Conservation (phyloP, 805 yeast genomes). For the Ogataea zsoltii region DNA sequence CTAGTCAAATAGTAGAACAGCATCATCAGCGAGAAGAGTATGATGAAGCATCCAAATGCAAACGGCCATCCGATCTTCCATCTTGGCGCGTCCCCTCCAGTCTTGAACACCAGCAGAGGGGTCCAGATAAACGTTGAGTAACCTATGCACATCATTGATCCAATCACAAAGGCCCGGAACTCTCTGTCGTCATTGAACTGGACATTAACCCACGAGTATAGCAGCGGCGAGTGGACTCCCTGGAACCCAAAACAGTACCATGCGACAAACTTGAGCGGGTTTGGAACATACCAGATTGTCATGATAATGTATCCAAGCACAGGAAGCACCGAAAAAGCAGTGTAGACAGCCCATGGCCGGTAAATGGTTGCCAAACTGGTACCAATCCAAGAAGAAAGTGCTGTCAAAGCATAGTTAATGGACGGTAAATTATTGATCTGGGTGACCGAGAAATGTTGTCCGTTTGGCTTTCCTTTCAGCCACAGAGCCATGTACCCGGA, state of each 20-base stretch:
- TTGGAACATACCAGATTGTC: slow-evolving; percentile 2
- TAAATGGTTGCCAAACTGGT: slow-evolving; percentile 6
- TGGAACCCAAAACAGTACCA: slow-evolving; percentile 4
- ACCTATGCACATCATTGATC: slow-evolving; percentile 5
- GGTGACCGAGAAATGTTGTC: not conserved
- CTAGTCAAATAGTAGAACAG: slow-evolving; percentile 3
- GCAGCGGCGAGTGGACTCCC: slow-evolving; percentile 3
- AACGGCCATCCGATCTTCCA: slow-evolving; percentile 11
- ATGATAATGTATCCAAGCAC: slow-evolving; percentile 2
- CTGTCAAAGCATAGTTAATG: slow-evolving; percentile 4
- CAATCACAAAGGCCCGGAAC: slow-evolving; percentile 4
- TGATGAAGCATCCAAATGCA: slow-evolving; percentile 6
- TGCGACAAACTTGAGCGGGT: slow-evolving; percentile 1
- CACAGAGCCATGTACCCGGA: slow-evolving; percentile 1
- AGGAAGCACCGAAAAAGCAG: not conserved
- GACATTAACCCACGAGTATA: slow-evolving; percentile 5
- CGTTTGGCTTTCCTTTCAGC: slow-evolving; percentile 2
- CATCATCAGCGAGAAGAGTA: slow-evolving; percentile 5
- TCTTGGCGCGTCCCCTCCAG: slow-evolving; percentile 5
- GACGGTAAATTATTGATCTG: slow-evolving; percentile 4
- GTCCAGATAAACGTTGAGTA: slow-evolving; percentile 4
- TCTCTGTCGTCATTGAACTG: slow-evolving; percentile 3
- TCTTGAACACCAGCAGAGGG: slow-evolving; percentile 5
- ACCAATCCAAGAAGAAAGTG: slow-evolving; percentile 3
- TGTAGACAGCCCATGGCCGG: slow-evolving; percentile 3